Evolutionary conservation across 805 yeast species (phyloP), one percentile per base, ranked within the genome.

Genomic region (Kazachstania taianensis): DNA sequence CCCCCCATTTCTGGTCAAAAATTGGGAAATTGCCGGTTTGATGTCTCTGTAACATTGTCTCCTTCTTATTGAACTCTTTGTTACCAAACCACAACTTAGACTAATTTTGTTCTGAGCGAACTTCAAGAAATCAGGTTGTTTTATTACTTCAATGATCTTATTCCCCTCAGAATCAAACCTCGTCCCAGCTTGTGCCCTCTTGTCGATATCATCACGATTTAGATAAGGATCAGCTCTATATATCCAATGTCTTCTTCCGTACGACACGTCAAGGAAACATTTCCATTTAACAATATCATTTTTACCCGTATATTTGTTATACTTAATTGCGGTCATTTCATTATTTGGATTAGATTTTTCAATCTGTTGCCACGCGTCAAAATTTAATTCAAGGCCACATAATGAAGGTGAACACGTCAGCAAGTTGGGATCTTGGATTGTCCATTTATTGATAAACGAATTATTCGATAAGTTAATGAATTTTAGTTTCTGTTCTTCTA

Each of bases 211-310:
- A 17, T 53, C 66, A 7, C 55, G 55, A 37, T 63, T 63, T 23
- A 48, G 32, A 17, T 39, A 46, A 3, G 46, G 50, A 35, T 62
- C 64, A 13, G 63, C 58, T 49, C 69, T 73, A 55, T 75, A 79
- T 13, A 85, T 55, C 94, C 95, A 85, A 9, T 83, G 78, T 41
- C 96, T 67, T 41, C 94, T 66, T 4, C 94, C 94, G 48, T 51
- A 63, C 17, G 63, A 66, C 43, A 56, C 49, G 41, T 54, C 62
- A 6, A 57, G 41, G 41, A 52, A 57, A 37, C 62, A 57, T 39
- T 47, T 52, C 62, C 62, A 57, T 30, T 48, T 55, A 4, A 51
- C 43, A 1, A 39, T 15, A 20, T 48, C 50, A 28, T 37, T 41
- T 17, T 28, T 28, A 18, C 36, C 39, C 5, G 49, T 43, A 13